Base-by-base conservation (phyloP, 805 yeast genomes). In the Yarrowia sp. region DNA sequence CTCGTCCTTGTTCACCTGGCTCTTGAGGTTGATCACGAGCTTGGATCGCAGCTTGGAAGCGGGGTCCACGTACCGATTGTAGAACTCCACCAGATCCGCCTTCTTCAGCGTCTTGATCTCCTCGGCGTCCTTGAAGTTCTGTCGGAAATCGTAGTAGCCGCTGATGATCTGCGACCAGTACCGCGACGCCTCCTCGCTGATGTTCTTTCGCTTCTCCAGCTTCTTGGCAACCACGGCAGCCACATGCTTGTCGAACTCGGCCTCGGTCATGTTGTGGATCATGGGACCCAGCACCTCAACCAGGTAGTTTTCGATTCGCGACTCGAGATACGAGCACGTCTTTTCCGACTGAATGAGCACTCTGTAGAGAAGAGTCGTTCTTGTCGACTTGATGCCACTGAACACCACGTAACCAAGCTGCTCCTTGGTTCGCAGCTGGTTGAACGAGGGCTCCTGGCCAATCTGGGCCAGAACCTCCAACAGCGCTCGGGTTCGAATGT, bases 351-450 rank as follows among this genome's bases (percentile, higher is more conserved):
- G 99, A 63, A 93, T 83, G 71, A 93, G 79, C 14, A 95, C 78
- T 73, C 95, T 83, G 71, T 87, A 84, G 14, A 94, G 93, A 75
- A 85, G 82, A 7, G 89, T 84, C 24, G 95, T 88, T 74, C 96
- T 84, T 3, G 91, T 85, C 69, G 83, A 82, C 70, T 89, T 81
- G 33, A 84, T 79, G 0, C 96, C 90, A 52, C 95, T 87, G 75
- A 91, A 92, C 0, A 94, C 99, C 70, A 94, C 92, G 74, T 94
- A 94, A 1, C 99, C 99, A 39, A 94, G 82, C 77, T 95, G 98
- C 79, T 94, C 98, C 73, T 91, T 89, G 8, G 99, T 94, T 77
- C 99, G 85, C 68, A 94, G 82, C 70, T 90, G 90, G 74, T 91
- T 88, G 78, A 94, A 95, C 68, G 94, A 90, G 5, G 97, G 98